phyloP scores from a whole-genome alignment of 2,329 filamentous ascomycete species.

The Xylaria sp. region DNA sequence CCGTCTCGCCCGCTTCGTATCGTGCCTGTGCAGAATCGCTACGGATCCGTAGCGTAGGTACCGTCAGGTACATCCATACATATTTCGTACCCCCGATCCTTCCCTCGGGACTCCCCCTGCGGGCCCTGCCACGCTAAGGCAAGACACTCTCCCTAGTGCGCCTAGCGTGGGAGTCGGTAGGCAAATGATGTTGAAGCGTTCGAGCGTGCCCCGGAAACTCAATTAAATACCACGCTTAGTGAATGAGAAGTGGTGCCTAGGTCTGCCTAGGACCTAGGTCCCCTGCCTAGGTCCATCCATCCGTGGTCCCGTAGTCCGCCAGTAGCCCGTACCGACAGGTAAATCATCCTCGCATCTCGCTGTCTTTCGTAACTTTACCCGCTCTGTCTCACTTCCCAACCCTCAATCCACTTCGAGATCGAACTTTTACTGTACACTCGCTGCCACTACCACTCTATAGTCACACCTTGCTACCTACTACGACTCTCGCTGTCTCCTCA shows the following conservation, averaged over 20 bases:
- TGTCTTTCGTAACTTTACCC: slow-evolving; percentile 11
- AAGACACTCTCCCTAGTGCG: neutral
- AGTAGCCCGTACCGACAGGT: neutral
- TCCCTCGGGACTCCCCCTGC: too few relatives aligned
- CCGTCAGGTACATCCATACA: neutral
- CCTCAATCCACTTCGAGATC: neutral
- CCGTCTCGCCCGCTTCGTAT: too few relatives aligned
- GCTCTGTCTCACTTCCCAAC: slow-evolving; percentile 19
- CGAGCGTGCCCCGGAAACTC: neutral
- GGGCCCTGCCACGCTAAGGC: neutral
- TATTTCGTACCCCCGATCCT: too few relatives aligned
- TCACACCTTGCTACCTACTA: neutral
- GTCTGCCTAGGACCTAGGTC: too few relatives aligned
- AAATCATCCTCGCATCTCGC: slow-evolving; percentile 14
- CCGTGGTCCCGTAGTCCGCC: neutral
- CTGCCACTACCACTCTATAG: neutral
- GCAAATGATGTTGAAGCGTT: neutral
- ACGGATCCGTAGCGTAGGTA: neutral
- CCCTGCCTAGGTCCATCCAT: too few relatives aligned
- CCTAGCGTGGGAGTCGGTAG: neutral
- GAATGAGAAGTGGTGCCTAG: too few relatives aligned
- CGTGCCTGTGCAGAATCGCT: too few relatives aligned
- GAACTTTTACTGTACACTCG: neutral
- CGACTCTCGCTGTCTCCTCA: neutral
- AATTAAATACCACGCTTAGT: neutral